Percentiles rank a stretch among this genome's conserved stretches.
phyloP scores from a whole-genome alignment of 495 filamentous ascomycete species.

The Penicillium coprophilum region DNA sequence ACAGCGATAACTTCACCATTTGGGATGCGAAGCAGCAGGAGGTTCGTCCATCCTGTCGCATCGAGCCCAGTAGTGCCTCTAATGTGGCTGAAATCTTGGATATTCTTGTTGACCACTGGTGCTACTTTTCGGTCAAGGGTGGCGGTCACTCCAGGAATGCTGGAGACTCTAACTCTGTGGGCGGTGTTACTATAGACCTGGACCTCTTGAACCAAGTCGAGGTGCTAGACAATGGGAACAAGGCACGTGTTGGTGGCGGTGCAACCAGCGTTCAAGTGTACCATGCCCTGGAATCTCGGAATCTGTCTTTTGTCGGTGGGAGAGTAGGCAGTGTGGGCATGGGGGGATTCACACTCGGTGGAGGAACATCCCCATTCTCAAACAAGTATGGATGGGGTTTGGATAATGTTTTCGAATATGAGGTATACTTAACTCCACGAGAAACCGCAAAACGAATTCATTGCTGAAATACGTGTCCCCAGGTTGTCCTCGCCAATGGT shows the following conservation, averaged over 20 bases:
- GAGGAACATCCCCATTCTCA: no score
- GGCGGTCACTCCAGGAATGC: constrained; percentile 37
- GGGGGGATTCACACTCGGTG: no score
- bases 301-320: constrained; percentile 33
- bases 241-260: constrained; percentile 45
- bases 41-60: constrained; percentile 46
- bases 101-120: constrained; percentile 22
- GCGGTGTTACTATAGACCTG: constrained; percentile 33
- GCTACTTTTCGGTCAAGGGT: constrained; percentile 50
- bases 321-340: no score
- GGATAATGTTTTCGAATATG: no score
- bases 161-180: constrained; percentile 29
- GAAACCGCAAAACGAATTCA: no score
- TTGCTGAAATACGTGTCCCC: no score
- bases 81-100: constrained; percentile 27
- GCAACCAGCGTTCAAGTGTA: constrained; percentile 43
- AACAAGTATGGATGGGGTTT: no score
- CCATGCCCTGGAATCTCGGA: constrained; percentile 41
- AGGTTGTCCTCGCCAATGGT: no score
- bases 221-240: constrained; percentile 27
- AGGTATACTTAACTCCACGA: no score
- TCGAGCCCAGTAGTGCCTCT: constrained; percentile 39
- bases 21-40: constrained; percentile 49
- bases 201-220: constrained; percentile 37
- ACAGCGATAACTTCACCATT: constrained; percentile 42